phyloP scores from a whole-genome alignment of 805 yeast genomes.

The Ogataea methylovora region DNA sequence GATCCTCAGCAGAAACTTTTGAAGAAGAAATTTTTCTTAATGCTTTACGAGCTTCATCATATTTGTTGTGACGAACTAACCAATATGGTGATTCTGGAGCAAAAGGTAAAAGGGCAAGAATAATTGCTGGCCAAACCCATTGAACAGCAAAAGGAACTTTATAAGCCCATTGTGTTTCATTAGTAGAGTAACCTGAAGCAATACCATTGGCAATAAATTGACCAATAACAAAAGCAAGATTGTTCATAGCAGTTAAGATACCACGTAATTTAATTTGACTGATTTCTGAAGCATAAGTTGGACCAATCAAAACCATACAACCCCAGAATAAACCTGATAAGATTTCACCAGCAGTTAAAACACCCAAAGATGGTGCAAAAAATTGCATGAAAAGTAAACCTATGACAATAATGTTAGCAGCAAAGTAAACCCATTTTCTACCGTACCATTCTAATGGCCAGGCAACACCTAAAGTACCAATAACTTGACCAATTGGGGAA shows the following conservation, averaged over 20 bases:
- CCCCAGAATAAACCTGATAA: constrained; percentile 48
- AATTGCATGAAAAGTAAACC: constrained; percentile 31
- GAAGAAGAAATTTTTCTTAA: constrained; percentile 24
- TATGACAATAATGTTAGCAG: constrained; percentile 20
- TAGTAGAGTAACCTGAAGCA: constrained; percentile 18
- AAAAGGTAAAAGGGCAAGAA: constrained; percentile 26
- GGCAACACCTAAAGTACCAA: constrained; percentile 35
- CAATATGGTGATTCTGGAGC: constrained; percentile 59
- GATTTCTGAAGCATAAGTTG: constrained; percentile 52
- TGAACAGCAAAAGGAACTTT: constrained; percentile 51
- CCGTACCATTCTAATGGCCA: constrained; percentile 33
- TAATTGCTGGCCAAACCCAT: constrained; percentile 50
- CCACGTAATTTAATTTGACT: constrained; percentile 43
- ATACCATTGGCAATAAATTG: constrained; percentile 51
- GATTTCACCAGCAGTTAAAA: constrained; percentile 35
- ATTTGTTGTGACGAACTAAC: constrained; percentile 35
- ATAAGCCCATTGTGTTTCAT: constrained; percentile 8
- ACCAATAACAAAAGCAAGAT: constrained; percentile 49
- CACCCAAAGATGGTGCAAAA: constrained; percentile 29
- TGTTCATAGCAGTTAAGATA: constrained; percentile 41
- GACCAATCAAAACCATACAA: constrained; percentile 41
- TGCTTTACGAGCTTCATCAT: constrained; percentile 35
- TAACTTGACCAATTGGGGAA: constrained; percentile 17
- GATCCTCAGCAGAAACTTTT: constrained; percentile 1
- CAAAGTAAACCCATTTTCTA: constrained; percentile 30